Evolutionary conservation across 495 filamentous ascomycete species (phyloP).

Genomic region (Aspergillus taichungensis): DNA sequence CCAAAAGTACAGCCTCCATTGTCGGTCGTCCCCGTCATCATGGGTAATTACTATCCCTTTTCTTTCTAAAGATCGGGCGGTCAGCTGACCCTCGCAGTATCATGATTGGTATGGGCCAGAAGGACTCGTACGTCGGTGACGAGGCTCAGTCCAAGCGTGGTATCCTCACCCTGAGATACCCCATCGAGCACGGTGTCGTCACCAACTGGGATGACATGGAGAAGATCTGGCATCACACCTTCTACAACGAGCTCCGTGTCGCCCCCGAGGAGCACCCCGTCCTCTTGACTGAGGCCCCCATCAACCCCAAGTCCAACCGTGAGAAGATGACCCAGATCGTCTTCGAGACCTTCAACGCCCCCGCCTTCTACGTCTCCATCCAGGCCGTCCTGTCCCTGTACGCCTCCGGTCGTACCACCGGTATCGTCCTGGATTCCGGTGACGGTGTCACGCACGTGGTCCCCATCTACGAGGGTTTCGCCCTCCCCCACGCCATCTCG

Average conservation of each 20-base stretch:
- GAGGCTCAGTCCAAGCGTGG: slow-evolving; percentile 99
- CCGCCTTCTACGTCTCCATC: slow-evolving; percentile 99
- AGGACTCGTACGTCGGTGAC: slow-evolving; percentile 99
- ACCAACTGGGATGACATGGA: slow-evolving; percentile 99
- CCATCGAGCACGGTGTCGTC: slow-evolving; percentile 99
- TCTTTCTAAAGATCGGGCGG: background rate
- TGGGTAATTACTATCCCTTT: slow-evolving; percentile 62
- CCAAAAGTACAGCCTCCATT: slow-evolving; percentile 68
- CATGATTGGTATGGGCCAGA: slow-evolving; percentile 99
- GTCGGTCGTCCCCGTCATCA: slow-evolving; percentile 99
- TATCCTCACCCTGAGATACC: slow-evolving; percentile 98
- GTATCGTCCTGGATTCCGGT: slow-evolving; percentile 99
- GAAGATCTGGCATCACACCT: slow-evolving; percentile 99
- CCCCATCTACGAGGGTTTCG: slow-evolving; percentile 99
- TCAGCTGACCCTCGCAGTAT: slow-evolving; percentile 53
- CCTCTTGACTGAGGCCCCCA: slow-evolving; percentile 95
- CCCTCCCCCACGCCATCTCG: slow-evolving; percentile 96
- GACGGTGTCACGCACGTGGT: slow-evolving; percentile 99
- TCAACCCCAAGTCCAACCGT: slow-evolving; percentile 99
- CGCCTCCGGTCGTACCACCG: slow-evolving; percentile 99
- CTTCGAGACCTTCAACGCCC: slow-evolving; percentile 99
- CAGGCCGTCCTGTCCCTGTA: slow-evolving; percentile 99
- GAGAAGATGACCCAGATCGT: slow-evolving; percentile 99
- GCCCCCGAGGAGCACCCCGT: slow-evolving; percentile 99
- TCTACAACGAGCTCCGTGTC: slow-evolving; percentile 99